A percentile compares a stretch with the other conserved stretches of the same genome.
Evolutionary conservation across 2,329 filamentous ascomycete genomes (phyloP).

Genomic region (Beauveria rudraprayagi): DNA sequence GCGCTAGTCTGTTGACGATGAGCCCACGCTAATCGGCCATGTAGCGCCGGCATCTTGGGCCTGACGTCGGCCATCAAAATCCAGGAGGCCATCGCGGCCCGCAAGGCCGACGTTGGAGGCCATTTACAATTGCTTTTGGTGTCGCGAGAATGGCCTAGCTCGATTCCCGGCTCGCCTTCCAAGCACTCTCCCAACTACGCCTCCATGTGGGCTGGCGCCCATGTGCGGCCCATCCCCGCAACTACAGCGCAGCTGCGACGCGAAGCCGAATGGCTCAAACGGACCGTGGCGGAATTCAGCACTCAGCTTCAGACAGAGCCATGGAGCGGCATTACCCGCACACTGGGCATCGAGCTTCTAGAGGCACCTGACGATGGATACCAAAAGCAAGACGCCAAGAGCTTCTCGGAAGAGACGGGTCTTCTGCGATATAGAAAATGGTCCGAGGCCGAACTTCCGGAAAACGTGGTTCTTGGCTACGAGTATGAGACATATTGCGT

Average conservation of each 20-base stretch:
- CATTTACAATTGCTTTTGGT: constrained; percentile 19
- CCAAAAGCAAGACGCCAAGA: constrained; percentile 18
- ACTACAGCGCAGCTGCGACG: constrained; percentile 24
- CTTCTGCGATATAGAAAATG: constrained; percentile 23
- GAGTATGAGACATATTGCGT: constrained; percentile 48
- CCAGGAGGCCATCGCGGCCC: constrained; percentile 21
- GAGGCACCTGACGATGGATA: constrained; percentile 37
- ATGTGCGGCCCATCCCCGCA: constrained; percentile 43
- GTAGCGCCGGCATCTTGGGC: constrained; percentile 46
- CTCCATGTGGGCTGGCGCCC: constrained; percentile 50
- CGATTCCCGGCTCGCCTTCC: constrained; percentile 23
- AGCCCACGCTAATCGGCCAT: neutral
- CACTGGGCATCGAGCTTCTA: constrained; percentile 44
- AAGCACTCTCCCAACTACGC: constrained; percentile 36
- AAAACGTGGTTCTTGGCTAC: constrained; percentile 36
- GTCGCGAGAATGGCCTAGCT: constrained; percentile 28
- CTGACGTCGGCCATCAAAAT: constrained; percentile 40
- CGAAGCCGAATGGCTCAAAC: constrained; percentile 26
- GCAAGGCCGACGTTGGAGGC: neutral
- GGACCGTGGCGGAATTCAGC: constrained; percentile 20
- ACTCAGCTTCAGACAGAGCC: constrained; percentile 19
- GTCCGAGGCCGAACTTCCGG: constrained; percentile 29
- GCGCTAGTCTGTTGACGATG: neutral
- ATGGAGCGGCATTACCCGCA: constrained; percentile 38
- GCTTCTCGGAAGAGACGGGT: constrained; percentile 22